Evolutionary conservation across 495 filamentous ascomycete species (phyloP).

Genomic region (Aspergillus nanangensis): DNA sequence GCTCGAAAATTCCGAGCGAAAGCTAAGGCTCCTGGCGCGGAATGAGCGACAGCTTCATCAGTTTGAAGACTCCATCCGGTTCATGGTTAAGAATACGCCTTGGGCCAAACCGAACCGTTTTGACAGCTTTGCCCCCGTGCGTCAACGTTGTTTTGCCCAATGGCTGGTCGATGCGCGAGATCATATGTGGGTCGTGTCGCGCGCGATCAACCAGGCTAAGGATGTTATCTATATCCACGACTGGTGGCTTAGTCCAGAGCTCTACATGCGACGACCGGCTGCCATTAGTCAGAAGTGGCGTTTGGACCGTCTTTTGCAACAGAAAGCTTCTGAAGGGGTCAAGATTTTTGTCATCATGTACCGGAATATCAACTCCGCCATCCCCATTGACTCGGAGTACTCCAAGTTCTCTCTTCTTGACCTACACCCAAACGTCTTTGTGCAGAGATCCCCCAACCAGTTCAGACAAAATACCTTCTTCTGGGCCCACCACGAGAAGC

Average conservation of each 20-base stretch:
- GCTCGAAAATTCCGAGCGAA: slow-evolving; percentile 81
- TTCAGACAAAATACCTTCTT: slow-evolving; percentile 99
- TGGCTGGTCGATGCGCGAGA: slow-evolving; percentile 97
- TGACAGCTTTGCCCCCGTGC: slow-evolving; percentile 87
- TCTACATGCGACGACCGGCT: slow-evolving; percentile 92
- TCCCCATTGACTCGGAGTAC: slow-evolving; percentile 98
- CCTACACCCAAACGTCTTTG: slow-evolving; percentile 91
- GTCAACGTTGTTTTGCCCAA: slow-evolving; percentile 82
- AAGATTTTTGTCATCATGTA: slow-evolving; percentile 99
- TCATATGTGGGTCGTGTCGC: slow-evolving; percentile 98
- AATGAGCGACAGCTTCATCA: slow-evolving; percentile 86
- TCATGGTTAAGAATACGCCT: slow-evolving; percentile 73
- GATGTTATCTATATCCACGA: slow-evolving; percentile 99
- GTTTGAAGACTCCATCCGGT: slow-evolving; percentile 86
- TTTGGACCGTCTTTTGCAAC: slow-evolving; percentile 88
- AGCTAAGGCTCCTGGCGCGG: slow-evolving; percentile 83
- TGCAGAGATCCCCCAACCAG: slow-evolving; percentile 94
- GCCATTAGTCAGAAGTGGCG: slow-evolving; percentile 99
- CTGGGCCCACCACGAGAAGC: slow-evolving; percentile 98
- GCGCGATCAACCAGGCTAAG: slow-evolving; percentile 94
- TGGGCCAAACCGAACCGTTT: slow-evolving; percentile 86
- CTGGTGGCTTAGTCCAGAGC: slow-evolving; percentile 96
- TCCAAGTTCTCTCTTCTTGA: slow-evolving; percentile 97
- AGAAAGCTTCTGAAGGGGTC: slow-evolving; percentile 89
- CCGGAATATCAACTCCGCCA: slow-evolving; percentile 94